phyloP scores from a whole-genome alignment of 805 yeast genomes.

The Suhomyces xylopsoci region DNA sequence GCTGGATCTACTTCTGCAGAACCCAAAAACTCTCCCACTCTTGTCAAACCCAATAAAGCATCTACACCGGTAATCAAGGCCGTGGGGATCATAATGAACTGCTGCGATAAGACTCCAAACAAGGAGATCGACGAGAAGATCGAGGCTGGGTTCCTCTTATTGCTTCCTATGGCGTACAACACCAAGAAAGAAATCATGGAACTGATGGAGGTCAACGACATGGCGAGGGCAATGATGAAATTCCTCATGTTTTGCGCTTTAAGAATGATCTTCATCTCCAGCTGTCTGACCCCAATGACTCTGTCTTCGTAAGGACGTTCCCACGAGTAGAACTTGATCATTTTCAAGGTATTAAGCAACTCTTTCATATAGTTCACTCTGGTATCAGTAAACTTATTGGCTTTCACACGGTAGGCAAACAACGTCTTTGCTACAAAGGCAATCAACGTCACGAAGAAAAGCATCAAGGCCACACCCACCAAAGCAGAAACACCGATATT shows the following conservation, averaged over 20 bases:
- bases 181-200: conserved; percentile 56
- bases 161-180: conserved; percentile 29
- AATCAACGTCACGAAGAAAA: conserved; percentile 36
- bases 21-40: conserved; percentile 54
- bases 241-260: conserved; percentile 65
- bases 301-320: conserved; percentile 69
- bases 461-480: conserved; percentile 23
- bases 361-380: conserved; percentile 79
- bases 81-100: conserved; percentile 66
- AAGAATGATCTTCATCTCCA: conserved; percentile 62
- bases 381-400: conserved; percentile 65
- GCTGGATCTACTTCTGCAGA: conserved; percentile 40
- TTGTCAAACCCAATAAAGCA: conserved; percentile 57
- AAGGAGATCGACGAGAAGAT: conserved; percentile 70
- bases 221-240: conserved; percentile 58
- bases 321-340: conserved; percentile 90
- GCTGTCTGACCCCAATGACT: conserved; percentile 52
- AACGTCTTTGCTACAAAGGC: conserved; percentile 49
- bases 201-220: conserved; percentile 65
- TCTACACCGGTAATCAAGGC: conserved; percentile 68
- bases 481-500: conserved; percentile 24
- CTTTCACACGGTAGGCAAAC: conserved; percentile 52
- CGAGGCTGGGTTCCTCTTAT: conserved; percentile 51
- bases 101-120: conserved; percentile 59
- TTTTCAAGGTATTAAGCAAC: conserved; percentile 70